These are phyloP conservation scores for Cercospora brassicicola DNA, from an alignment of 2,329 filamentous ascomycete genomes.

Conservation along the genomic window DNA sequence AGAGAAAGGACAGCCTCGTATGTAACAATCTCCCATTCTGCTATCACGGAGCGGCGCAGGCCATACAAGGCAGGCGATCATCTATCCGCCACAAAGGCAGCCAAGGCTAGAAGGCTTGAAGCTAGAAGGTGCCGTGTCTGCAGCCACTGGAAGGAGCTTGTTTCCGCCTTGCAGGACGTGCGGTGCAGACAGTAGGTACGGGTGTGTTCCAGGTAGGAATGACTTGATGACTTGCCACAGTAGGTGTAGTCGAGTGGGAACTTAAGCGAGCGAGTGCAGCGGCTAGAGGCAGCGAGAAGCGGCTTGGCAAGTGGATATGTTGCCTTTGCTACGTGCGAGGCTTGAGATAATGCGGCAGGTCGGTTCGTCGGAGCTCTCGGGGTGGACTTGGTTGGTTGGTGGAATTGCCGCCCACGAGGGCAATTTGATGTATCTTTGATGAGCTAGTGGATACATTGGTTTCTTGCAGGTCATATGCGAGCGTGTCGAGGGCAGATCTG, in stretches of 20 bases:
- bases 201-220: slow-evolving; percentile 11
- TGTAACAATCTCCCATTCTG: not conserved
- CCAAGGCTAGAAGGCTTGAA: slow-evolving; percentile 8
- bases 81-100: slow-evolving; percentile 18
- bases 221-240: slow-evolving; percentile 1
- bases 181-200: not conserved
- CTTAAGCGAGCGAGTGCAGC: not conserved
- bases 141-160: slow-evolving; percentile 2
- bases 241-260: not conserved
- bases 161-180: not conserved
- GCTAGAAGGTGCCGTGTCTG: not conserved
- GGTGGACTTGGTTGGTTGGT: not conserved
- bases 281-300: not conserved
- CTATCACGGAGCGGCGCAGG: not conserved
- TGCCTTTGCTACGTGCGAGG: not conserved
- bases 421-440: not conserved
- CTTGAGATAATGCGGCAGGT: slow-evolving; percentile 6
- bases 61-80: slow-evolving; percentile 3
- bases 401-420: not conserved
- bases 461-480: slow-evolving; percentile 7
- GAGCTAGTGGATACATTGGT: not conserved
- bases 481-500: slow-evolving; percentile 2
- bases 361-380: not conserved
- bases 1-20: not conserved
- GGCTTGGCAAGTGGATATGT: not conserved